Evolutionary conservation across 83 land plant genomes (phyloP).

Genomic region (Thuja plicata): DNA sequence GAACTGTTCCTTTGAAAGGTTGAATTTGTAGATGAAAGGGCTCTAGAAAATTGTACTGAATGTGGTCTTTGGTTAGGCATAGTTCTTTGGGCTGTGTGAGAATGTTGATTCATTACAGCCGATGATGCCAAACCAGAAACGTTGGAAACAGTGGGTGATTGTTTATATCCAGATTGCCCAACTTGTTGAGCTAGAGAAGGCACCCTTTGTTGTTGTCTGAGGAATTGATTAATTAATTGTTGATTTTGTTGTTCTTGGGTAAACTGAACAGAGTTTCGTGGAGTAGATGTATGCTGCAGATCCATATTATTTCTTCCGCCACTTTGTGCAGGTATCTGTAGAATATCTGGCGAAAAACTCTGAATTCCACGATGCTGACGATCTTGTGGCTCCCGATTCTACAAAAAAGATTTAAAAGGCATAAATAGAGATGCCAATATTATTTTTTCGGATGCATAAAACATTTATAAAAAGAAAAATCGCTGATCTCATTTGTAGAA

Average conservation of each 20-base stretch:
- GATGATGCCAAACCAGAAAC: slow-evolving; percentile 3
- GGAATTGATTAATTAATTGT: slow-evolving; percentile 7
- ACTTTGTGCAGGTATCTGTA: slow-evolving; percentile 8
- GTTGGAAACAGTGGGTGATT: neutral
- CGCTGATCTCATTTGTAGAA: neutral
- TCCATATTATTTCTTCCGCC: slow-evolving; percentile 7
- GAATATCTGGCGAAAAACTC: slow-evolving; percentile 1
- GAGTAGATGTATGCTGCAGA: neutral
- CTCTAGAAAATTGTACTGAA: slow-evolving; percentile 6
- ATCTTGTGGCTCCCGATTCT: slow-evolving; percentile 12
- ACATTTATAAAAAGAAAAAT: neutral
- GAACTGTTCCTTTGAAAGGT: neutral
- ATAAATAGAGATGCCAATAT: neutral
- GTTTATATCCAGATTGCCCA: neutral
- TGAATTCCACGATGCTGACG: slow-evolving; percentile 6
- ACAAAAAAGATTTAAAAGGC: neutral
- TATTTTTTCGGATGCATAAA: neutral
- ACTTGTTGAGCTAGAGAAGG: neutral
- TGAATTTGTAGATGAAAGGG: slow-evolving; percentile 12
- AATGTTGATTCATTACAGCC: slow-evolving; percentile 7
- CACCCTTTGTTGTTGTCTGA: slow-evolving; percentile 11
- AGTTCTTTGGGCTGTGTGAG: slow-evolving; percentile 14
- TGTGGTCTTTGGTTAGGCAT: slow-evolving; percentile 11
- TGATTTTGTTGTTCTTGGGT: slow-evolving; percentile 12
- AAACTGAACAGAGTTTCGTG: slow-evolving; percentile 7